Conservation (phyloP, 768 basidiomycete genomes). For the Mycena vitilis region DNA sequence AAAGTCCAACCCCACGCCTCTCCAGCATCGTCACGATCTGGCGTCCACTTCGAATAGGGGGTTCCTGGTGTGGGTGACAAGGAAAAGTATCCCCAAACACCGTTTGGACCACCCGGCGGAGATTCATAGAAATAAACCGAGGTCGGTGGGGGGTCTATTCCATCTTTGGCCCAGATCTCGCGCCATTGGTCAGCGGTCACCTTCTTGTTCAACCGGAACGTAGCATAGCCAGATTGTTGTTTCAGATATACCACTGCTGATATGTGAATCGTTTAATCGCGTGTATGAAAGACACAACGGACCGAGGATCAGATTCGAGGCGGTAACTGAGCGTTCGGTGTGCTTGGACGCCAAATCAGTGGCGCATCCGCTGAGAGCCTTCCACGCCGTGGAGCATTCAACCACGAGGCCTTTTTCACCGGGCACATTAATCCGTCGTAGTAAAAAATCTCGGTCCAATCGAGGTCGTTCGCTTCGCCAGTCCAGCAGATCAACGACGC, state of each 20-base stretch:
- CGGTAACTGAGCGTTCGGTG: neutral
- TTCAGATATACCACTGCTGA: slow-evolving; percentile 28
- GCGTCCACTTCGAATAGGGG: slow-evolving; percentile 25
- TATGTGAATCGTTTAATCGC: neutral
- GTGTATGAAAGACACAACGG: neutral
- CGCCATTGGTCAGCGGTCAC: slow-evolving; percentile 14
- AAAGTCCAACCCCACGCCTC: slow-evolving; percentile 28
- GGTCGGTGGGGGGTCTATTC: slow-evolving; percentile 12
- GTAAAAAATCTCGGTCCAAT: slow-evolving; percentile 15
- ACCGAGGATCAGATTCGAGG: slow-evolving; percentile 29
- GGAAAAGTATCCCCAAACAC: slow-evolving; percentile 32
- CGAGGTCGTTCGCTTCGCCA: slow-evolving; percentile 19
- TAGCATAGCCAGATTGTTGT: slow-evolving; percentile 27
- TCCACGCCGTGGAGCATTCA: slow-evolving; percentile 26
- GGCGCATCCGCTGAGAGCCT: slow-evolving; percentile 12
- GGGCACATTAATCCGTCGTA: slow-evolving; percentile 24
- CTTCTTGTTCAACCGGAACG: slow-evolving; percentile 23
- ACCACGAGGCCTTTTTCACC: slow-evolving; percentile 16
- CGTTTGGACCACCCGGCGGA: slow-evolving; percentile 24
- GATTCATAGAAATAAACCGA: slow-evolving; percentile 29
- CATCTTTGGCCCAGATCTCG: slow-evolving; percentile 25
- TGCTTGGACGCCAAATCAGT: slow-evolving; percentile 6
- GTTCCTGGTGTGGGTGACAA: slow-evolving; percentile 18
- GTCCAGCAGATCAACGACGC: slow-evolving; percentile 7
- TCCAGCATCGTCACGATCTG: slow-evolving; percentile 21